Evolutionary conservation across 139 green algal species (phyloP), one percentile per base, ranked within the genome.

Genomic region (Chlamydomonas eustigma): DNA sequence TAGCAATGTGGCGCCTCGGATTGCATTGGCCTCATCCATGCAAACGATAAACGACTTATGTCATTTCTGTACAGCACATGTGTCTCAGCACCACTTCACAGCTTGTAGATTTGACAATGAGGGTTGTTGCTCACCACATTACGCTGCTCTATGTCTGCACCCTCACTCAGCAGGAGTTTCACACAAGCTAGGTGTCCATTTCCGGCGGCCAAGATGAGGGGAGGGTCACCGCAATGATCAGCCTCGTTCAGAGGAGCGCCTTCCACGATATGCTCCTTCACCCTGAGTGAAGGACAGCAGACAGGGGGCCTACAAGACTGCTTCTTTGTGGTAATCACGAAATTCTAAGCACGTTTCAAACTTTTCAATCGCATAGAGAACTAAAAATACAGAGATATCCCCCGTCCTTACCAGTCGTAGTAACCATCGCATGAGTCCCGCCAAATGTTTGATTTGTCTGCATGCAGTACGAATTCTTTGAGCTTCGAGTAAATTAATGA

Each of bases 361-460:
- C 44, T 58, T 28, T 58, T 18, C 44, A 18, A 18, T 28, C 18
- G 12, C 18, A 58, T 18, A 58, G 44, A 58, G 18, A 58, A 12
- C 44, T 58, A 12, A 58, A 28, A 12, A 58, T 12, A 18, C 44
- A 58, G 12, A 58, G 44, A 58, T 58, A 12, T 58, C 12, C 44
- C 18, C 12, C 12, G 18, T 28, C 44, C 44, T 58, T 22, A 70
- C 93, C 94, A 98, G 84, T 98, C 94, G 73, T 95, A 94, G 66
- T 93, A 92, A 4, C 94, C 93, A 75, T 98, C 94, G 24, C 95
- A 92, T 82, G 89, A 94, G 76, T 98, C 94, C 3, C 94, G 81
- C 94, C 94, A 98, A 63, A 98, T 97, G 83, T 98, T 98, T 70
- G 81, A 92, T 82, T 98, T 98, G 64, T 98, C 94, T 73, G 66